phyloP scores from a whole-genome alignment of 768 basidiomycete genomes.

The Gloeopeniophorella convolvens region DNA sequence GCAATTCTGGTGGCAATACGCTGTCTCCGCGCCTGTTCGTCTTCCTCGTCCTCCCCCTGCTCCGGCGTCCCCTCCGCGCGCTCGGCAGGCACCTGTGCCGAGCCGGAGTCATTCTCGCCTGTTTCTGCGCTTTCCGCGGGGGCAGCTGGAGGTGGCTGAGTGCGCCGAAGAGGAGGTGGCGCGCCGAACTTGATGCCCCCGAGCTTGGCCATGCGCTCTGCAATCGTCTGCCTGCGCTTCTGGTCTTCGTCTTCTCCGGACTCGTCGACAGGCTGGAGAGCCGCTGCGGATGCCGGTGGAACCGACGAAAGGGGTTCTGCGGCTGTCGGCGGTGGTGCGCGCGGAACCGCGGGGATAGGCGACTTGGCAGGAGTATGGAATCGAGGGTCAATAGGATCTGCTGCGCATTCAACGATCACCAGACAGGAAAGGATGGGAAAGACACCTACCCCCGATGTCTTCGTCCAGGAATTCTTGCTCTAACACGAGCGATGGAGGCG shows the following conservation, averaged over 20 bases:
- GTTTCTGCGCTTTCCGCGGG: slow-evolving; percentile 22
- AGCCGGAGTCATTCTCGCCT: slow-evolving; percentile 21
- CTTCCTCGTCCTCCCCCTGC: slow-evolving; percentile 46
- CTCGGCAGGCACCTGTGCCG: slow-evolving; percentile 21
- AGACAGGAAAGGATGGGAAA: background rate
- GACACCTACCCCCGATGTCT: slow-evolving; percentile 40
- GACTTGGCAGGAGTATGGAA: slow-evolving; percentile 47
- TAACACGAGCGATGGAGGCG: slow-evolving; percentile 5
- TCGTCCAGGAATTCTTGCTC: slow-evolving; percentile 21
- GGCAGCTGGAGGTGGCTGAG: slow-evolving; percentile 29
- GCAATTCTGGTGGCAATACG: slow-evolving; percentile 50
- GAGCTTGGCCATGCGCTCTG: slow-evolving; percentile 91
- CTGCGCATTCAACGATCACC: slow-evolving; percentile 5
- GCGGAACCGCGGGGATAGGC: slow-evolving; percentile 14
- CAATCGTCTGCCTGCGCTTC: slow-evolving; percentile 61
- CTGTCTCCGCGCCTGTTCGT: slow-evolving; percentile 48
- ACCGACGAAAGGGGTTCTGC: slow-evolving; percentile 2
- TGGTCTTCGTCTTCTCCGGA: slow-evolving; percentile 42
- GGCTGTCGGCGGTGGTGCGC: background rate
- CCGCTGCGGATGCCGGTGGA: background rate
- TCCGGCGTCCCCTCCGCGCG: slow-evolving; percentile 27
- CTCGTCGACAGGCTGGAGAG: slow-evolving; percentile 11
- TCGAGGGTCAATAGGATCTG: slow-evolving; percentile 65
- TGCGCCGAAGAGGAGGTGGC: slow-evolving; percentile 42
- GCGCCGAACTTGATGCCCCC: slow-evolving; percentile 81